Evolutionary conservation across 306 rosid species (phyloP).

Genomic region (Corylus heterophylla): DNA sequence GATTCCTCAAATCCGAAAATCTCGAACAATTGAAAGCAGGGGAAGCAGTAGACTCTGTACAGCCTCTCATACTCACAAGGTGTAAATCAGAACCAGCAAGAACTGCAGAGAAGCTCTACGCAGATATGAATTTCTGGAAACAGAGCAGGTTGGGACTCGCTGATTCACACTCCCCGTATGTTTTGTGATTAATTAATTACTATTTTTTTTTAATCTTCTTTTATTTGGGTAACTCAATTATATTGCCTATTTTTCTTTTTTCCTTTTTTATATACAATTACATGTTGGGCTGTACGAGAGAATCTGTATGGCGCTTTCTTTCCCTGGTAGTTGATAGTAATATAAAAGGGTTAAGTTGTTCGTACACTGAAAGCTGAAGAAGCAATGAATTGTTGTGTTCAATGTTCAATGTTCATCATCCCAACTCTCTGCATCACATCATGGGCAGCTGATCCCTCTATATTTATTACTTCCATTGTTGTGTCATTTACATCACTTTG

Average conservation of each 20-base stretch:
- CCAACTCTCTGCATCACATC: conserved; percentile 7
- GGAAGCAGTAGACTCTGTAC: conserved; percentile 21
- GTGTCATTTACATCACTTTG: background rate
- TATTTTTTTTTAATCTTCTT: background rate
- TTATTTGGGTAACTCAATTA: conserved; percentile 1
- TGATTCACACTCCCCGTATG: conserved; percentile 42
- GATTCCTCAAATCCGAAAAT: conserved; percentile 35
- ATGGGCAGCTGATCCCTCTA: conserved; percentile 5
- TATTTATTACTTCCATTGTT: conserved; percentile 12
- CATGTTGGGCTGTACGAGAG: conserved; percentile 38
- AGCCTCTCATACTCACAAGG: conserved; percentile 61
- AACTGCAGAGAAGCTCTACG: conserved; percentile 52
- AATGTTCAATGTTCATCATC: no score
- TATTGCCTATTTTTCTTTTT: background rate
- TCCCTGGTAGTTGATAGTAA: conserved; percentile 18
- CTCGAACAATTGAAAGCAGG: conserved; percentile 23
- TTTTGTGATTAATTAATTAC: conserved; percentile 45
- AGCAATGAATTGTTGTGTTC: conserved; percentile 20
- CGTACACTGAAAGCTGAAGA: conserved; percentile 14
- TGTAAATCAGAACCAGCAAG: conserved; percentile 85
- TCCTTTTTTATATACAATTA: background rate
- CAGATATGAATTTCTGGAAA: conserved; percentile 50
- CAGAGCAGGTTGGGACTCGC: conserved; percentile 48
- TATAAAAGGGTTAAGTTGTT: conserved; percentile 11
- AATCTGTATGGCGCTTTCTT: conserved; percentile 34